Base-by-base conservation (phyloP, 371 early-diverging fungal genomes). In the Paraphysoderma sedebokerense region DNA sequence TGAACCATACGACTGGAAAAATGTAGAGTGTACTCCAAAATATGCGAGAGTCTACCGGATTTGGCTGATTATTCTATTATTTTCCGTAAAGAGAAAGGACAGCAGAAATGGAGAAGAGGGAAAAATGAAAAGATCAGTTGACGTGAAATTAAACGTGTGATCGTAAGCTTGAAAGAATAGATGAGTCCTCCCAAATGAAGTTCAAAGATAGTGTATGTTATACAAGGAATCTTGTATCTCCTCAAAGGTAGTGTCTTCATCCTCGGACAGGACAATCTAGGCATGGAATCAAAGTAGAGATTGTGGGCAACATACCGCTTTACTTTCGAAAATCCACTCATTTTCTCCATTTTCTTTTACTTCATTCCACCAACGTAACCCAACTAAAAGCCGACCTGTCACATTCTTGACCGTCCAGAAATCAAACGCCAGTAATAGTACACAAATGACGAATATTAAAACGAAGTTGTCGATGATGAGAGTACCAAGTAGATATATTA, bases 361-460 rank as follows among this genome's bases (percentile, higher is more conserved):
- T 61, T 91, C 89, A 63, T 87, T 95, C 97, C 97, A 97, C 97
- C 97, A 95, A 49, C 97, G 76, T 40, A 93, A 64, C 3, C 97
- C 97, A 5, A 97, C 96, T 33, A 97, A 68, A 38, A 91, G 63
- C 46, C 97, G 73, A 2, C 97, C 97, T 15, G 93, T 82, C 20
- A 97, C 83, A 53, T 97, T 97, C 65, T 97, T 97, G 37, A 92
- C 92, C 3, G 92, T 91, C 97, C 97, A 97, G 58, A 97, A 97
- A 53, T 97, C 95, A 62, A 91, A 91, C 6, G 92, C 78, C 34
- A 97, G 78, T 20, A 85, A 66, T 26, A 97, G 65, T 5, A 90
- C 82, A 40, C 84, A 85, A 17, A 92, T 49, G 24, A 97, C 87
- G 64, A 97, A 95, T 5, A 82, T 67, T n/a, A 92, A 59, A 28